phyloP scores from a whole-genome alignment of 805 yeast species.

The Hanseniaspora guilliermondii region DNA sequence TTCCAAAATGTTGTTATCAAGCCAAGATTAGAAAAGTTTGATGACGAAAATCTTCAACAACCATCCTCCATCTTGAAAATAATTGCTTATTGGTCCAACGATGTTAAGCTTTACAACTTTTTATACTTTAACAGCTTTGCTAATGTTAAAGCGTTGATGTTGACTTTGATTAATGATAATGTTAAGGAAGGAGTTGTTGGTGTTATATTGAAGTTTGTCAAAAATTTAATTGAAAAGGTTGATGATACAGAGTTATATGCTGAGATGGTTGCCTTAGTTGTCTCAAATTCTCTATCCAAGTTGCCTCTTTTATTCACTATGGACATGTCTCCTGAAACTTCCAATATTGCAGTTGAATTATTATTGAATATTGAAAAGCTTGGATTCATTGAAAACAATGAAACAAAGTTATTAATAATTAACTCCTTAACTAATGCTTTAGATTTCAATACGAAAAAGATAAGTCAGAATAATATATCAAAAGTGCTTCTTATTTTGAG shows the following conservation, averaged over 20 bases:
- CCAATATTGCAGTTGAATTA: constrained; percentile 40
- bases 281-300: constrained; percentile 41
- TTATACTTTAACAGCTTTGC: constrained; percentile 44
- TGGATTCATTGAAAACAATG: constrained; percentile 44
- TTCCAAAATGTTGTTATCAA: constrained; percentile 44
- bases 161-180: constrained; percentile 38
- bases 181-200: constrained; percentile 57
- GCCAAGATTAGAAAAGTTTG: constrained; percentile 59
- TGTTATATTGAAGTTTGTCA: constrained; percentile 43
- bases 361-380: constrained; percentile 43
- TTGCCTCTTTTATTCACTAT: constrained; percentile 40
- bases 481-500: constrained; percentile 48
- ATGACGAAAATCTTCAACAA: constrained; percentile 67
- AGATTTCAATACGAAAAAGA: constrained; percentile 42
- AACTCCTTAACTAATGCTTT: constrained; percentile 48
- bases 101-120: constrained; percentile 36
- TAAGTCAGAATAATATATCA: constrained; percentile 41
- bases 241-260: constrained; percentile 35
- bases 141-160: constrained; percentile 44
- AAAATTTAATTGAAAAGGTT: constrained; percentile 34
- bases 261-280: constrained; percentile 42
- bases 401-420: constrained; percentile 41
- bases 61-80: constrained; percentile 65
- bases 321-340: constrained; percentile 32
- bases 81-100: constrained; percentile 46